A percentile compares a stretch with the other conserved stretches of the same genome.
These are phyloP conservation scores for Cryptococcus sp. DNA, from an alignment of 1,284 basidiomycete genomes.

Conservation along the genomic window DNA sequence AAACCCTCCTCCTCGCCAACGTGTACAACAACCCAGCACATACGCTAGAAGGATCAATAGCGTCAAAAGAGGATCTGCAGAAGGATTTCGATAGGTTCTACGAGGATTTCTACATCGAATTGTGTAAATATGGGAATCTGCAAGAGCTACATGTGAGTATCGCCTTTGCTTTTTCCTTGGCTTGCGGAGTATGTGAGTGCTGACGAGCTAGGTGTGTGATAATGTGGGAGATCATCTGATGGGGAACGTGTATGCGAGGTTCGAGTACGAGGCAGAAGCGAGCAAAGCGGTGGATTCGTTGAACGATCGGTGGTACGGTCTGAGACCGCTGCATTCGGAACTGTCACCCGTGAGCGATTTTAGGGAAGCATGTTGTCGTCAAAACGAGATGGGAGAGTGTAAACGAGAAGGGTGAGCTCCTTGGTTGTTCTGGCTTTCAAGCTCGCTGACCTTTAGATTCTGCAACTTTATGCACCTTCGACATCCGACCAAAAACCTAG, in stretches of 20 bases:
- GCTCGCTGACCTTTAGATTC: slow-evolving; percentile 51
- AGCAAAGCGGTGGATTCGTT: slow-evolving; percentile 85
- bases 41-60: slow-evolving; percentile 76
- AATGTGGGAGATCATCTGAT: slow-evolving; percentile 99
- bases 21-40: slow-evolving; percentile 96
- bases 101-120: slow-evolving; percentile 87
- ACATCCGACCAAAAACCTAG: slow-evolving; percentile 73
- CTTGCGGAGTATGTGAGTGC: background rate
- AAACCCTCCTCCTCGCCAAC: slow-evolving; percentile 96
- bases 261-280: slow-evolving; percentile 97
- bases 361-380: slow-evolving; percentile 95
- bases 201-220: slow-evolving; percentile 72
- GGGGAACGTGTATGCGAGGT: slow-evolving; percentile 97
- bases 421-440: background rate
- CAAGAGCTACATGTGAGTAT: slow-evolving; percentile 87
- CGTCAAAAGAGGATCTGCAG: slow-evolving; percentile 62
- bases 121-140: slow-evolving; percentile 90
- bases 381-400: slow-evolving; percentile 96
- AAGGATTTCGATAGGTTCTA: slow-evolving; percentile 96
- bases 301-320: slow-evolving; percentile 97
- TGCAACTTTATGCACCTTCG: slow-evolving; percentile 99
- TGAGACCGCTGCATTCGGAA: slow-evolving; percentile 95
- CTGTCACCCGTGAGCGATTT: slow-evolving; percentile 98
- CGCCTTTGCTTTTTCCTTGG: background rate
- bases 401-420: slow-evolving; percentile 69